Base-by-base conservation (phyloP, 306 rosid genomes). In the Cicer cuneatum region DNA sequence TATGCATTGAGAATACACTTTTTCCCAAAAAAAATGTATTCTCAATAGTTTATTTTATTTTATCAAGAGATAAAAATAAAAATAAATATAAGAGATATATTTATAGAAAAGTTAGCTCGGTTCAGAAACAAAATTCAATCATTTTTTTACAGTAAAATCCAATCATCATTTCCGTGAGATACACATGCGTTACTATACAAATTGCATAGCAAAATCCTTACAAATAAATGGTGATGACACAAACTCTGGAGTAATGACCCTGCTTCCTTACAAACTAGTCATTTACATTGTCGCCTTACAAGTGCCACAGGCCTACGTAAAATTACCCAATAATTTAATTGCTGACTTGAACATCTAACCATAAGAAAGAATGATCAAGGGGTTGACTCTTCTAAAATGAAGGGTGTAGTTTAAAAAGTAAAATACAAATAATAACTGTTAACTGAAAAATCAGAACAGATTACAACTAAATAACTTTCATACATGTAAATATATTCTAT, bases 311-410 rank as follows among this genome's bases (percentile, higher is more conserved):
- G 73, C 70, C 73, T 71, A 78, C 66, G 64, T 65, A 82, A 54
- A 76, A 82, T 71, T 79, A 75, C 76, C 60, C n/a, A 75, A 61
- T 71, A 76, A 5, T 41, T 46, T 71, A 71, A 80, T 85, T 80
- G 61, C 46, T 60, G 52, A 75, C 33, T 59, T 37, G 51, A 41
- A 24, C 57, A 71, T 61, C 59, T 69, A 54, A 49, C 46, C 37
- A 49, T 51, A 67, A 63, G 75, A 37, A 74, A 75, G 77, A 65
- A 77, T 48, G 19, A 38, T 62, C 38, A 63, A 16, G 6, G 46
- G 13, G 11, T 40, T 63, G 35, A 16, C 69, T 15, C 69, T 16
- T 39, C 35, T 15, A 63, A 40, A 41, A 1, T 60, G 43, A 60
- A 4, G 18, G 21, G 43, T 35, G 19, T 10, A 60, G 43, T 29